Evolutionary conservation across 352 stramenopile species (phyloP), one percentile per base, ranked within the genome.

Genomic region (Globisporangium iwayamae): DNA sequence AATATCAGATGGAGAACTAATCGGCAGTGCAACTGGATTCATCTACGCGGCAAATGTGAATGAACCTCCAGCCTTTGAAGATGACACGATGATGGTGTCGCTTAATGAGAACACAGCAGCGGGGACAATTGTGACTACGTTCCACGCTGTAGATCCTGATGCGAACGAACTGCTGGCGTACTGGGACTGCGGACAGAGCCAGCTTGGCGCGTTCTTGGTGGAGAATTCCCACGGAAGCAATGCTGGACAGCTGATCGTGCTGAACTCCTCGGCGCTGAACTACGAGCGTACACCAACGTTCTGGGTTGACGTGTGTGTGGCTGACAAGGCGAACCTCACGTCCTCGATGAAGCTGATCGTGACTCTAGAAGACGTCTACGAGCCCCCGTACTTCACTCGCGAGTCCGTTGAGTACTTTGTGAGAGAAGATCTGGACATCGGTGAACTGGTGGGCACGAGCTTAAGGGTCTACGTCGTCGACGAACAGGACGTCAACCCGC

Each of bases 241-340:
- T 4, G 13, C 34, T 28, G 59, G 46, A 7, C 59, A 72, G 4
- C 41, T 87, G 16, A 36, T 83, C 1, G 75, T 87, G n/a, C 28
- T 68, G 13, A 74, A 83, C 55, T 62, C 71, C 8, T 67, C 60
- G 0, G 59, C 59, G 2, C 47, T 89, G 2, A 76, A 87, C 45
- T 89, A 65, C 56, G 79, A 89, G 63, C 56, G 38, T 1, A 66
- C 53, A 11, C 51, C 73, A 4, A 57, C 48, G 3, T 59, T 86
- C 25, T 83, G 72, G 72, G 56, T 89, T 2, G 79, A 87, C 53
- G 51, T 76, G 3, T 89, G 79, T 64, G 79, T 79, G 18, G 46
- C 75, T 60, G 79, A 89, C 45, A 62, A 65, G n/a, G 63, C 34
- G 1, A 73, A 68, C 2, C 59, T 83, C 3, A 70, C 57, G 0